Base-by-base conservation (phyloP, 768 basidiomycete species). In the Mycena belliarum region DNA sequence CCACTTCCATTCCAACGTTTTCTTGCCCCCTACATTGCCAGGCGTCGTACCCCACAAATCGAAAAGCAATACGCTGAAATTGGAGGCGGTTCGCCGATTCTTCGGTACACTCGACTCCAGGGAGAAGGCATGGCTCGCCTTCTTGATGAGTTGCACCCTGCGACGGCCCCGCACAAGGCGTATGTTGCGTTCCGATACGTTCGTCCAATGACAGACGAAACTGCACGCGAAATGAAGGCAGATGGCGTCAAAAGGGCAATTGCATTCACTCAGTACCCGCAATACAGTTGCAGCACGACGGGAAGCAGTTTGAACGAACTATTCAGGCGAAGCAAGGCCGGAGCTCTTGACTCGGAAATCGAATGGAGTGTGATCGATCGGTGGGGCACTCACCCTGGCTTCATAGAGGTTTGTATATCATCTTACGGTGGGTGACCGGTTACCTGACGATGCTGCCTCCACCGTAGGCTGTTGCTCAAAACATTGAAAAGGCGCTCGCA, bases 361-460 rank as follows among this genome's bases (percentile, higher is more conserved):
- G 83, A 93, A 67, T 99, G 97, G 97, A 96, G 92, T 69, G 95
- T 98, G 7, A 90, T 99, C 68, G 97, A 99, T 75, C 84, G 97
- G 25, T 99, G 97, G 97, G 95, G 94, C 10, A 93, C 93, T 11
- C 92, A 99, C 71, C 81, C 89, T 6, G 97, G 97, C 5, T 91
- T 98, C 67, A 82, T 99, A 59, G 93, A 98, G 80, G 96, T 94
- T 68, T 48, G 83, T 71, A 41, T 48, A 8, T 43, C 14, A 12
- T 7, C 41, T 6, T 35, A 44, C n/a, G n/a, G 20, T 51, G 41
- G 11, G 49, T 40, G n/a, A 52, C 40, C 44, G 38, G 15, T 46
- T 21, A 24, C 49, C 32, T 41, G 45, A 41, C 26, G 10, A 14
- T 45, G 14, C 21, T 51, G 21, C 21, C 62, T 48, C 49, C 49